Evolutionary conservation across 805 yeast genomes (phyloP).

Genomic region (Cyberlindnera suaveolens): DNA sequence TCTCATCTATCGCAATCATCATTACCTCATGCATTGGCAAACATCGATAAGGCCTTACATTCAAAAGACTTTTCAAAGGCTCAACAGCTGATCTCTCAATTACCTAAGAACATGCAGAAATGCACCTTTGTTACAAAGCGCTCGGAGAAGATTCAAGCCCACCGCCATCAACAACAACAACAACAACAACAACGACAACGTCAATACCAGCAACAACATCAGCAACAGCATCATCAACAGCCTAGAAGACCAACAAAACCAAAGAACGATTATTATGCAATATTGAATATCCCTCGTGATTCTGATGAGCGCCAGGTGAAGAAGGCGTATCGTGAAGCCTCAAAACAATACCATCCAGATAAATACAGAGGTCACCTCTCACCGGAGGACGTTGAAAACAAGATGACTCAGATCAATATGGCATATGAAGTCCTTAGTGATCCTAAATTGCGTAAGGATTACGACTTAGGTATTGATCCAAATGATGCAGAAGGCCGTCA

Average conservation of each 20-base stretch:
- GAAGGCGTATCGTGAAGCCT: slow-evolving; percentile 71
- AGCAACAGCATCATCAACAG: slow-evolving; percentile 30
- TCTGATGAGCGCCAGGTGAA: slow-evolving; percentile 72
- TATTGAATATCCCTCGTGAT: slow-evolving; percentile 57
- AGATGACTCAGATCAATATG: slow-evolving; percentile 88
- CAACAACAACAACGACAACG: slow-evolving; percentile 38
- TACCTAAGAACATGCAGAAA: slow-evolving; percentile 33
- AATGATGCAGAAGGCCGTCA: slow-evolving; percentile 29
- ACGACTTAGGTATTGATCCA: slow-evolving; percentile 48
- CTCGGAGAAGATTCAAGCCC: slow-evolving; percentile 20
- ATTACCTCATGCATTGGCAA: slow-evolving; percentile 27
- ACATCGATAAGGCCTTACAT: slow-evolving; percentile 29
- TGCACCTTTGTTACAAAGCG: slow-evolving; percentile 27
- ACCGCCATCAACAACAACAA: slow-evolving; percentile 34
- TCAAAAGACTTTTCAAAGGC: slow-evolving; percentile 31
- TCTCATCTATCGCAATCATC: slow-evolving; percentile 12
- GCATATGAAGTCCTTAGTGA: slow-evolving; percentile 84
- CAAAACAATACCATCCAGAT: slow-evolving; percentile 88
- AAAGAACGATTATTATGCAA: slow-evolving; percentile 71
- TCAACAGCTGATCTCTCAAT: slow-evolving; percentile 30
- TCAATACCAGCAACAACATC: slow-evolving; percentile 33
- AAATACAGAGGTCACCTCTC: slow-evolving; percentile 69
- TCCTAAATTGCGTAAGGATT: slow-evolving; percentile 54
- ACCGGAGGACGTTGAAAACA: slow-evolving; percentile 64
- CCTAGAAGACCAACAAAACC: slow-evolving; percentile 25